Evolutionary conservation across 192 early-diverging fungal genomes (phyloP).

Genomic region (Backusella luteola): DNA sequence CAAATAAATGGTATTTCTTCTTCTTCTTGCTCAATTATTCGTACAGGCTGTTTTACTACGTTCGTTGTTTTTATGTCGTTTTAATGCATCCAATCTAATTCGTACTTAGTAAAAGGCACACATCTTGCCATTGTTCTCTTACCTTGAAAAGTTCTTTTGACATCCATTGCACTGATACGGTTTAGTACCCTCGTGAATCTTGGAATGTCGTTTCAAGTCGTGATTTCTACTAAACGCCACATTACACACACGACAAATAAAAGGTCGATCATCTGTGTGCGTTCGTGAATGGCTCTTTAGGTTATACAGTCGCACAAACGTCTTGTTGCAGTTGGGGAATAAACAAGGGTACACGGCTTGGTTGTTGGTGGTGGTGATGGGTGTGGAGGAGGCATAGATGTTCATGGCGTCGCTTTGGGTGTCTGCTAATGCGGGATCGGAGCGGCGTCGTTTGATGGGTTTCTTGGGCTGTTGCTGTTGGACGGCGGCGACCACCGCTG

Average conservation of each 20-base stretch:
- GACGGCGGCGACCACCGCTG: constrained; percentile 18
- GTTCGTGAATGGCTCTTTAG: constrained; percentile 79
- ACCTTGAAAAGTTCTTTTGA: constrained; percentile 71
- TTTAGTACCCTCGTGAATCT: constrained; percentile 73
- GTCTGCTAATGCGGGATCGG: constrained; percentile 19
- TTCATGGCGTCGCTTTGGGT: constrained; percentile 29
- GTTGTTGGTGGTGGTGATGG: constrained; percentile 27
- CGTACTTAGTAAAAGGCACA: no score
- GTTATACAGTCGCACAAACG: constrained; percentile 87
- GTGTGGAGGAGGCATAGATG: constrained; percentile 31
- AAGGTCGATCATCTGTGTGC: constrained; percentile 77
- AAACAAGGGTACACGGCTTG: constrained; percentile 49
- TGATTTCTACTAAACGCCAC: constrained; percentile 67
- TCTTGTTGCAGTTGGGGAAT: constrained; percentile 77
- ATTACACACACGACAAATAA: constrained; percentile 45
- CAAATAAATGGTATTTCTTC: no score
- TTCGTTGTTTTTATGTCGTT: constrained; percentile 51
- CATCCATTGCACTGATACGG: constrained; percentile 72
- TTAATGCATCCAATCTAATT: constrained; percentile 57
- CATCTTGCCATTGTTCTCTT: constrained; percentile 4
- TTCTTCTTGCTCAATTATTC: background rate
- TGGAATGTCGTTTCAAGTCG: constrained; percentile 73
- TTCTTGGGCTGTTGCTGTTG: background rate
- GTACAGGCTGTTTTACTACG: constrained; percentile 20
- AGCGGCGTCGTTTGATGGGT: constrained; percentile 13